Evolutionary conservation across 1,139 yeast genomes (phyloP), one percentile per base, ranked within the genome.

Genomic region (Candida frijolesensis): DNA sequence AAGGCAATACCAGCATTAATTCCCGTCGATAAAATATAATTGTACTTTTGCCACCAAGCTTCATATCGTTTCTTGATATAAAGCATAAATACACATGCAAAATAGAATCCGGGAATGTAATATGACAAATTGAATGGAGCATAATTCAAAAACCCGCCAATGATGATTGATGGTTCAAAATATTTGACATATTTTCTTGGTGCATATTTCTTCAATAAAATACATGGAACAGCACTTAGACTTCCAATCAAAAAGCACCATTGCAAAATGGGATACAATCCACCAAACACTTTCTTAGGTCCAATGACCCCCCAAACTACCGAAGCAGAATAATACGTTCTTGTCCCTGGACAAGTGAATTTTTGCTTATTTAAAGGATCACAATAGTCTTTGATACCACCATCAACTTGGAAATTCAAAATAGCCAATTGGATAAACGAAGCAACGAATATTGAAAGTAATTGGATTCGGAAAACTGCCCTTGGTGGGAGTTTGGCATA

Each of bases 281-380:
- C 76, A 52, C 66, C 67, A 55, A 80, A 80, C 47, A 73, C 77
- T 54, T 78, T 72, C 56, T 71, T 66, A 1, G 87, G 85, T 1
- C 87, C 88, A 56, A 84, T 78, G 10, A 80, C 80, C 50, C 89
- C 88, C 88, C 87, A 84, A 33, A 81, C 67, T 15, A 83, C 73
- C 1, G 85, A 77, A 1, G 87, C 83, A 47, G 74, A 72, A 67
- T 71, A 83, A 62, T 76, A 82, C 1, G 77, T 78, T 30, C 67
- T 68, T 9, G 78, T 71, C 32, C 53, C 51, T 35, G 82, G 84
- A 61, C 87, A 83, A 5, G 79, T 70, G 61, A 80, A 82, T 40
- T 70, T 68, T 43, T 73, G 68, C 5, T 59, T 53, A 51, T 78
- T 80, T 32, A 59, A 54, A 4, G 72, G 62, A 2, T 62, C 59